These are phyloP conservation scores for Lichtheimia ornata DNA, from an alignment of 371 early-diverging fungal species.

Conservation along the genomic window DNA sequence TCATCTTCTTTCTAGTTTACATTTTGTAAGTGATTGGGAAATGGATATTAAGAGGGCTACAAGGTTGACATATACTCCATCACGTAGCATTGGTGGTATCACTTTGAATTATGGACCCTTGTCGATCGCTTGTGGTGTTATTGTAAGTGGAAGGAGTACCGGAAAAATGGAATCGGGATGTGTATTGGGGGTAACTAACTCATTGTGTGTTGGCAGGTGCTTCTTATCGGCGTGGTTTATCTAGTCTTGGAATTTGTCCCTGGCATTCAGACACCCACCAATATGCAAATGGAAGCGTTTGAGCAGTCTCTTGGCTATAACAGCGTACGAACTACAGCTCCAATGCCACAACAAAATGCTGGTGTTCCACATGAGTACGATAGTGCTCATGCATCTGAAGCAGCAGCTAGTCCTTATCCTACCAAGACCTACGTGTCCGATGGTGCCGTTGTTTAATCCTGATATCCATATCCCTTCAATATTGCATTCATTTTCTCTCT, in stretches of 20 bases:
- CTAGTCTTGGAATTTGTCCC: slow-evolving; percentile 26
- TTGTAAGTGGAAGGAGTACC: slow-evolving; percentile 11
- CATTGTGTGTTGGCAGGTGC: background rate
- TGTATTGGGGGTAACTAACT: background rate
- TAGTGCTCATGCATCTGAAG: background rate
- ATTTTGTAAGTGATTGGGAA: slow-evolving; percentile 25
- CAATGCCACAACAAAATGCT: background rate
- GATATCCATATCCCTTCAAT: background rate
- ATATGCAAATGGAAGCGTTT: slow-evolving; percentile 23
- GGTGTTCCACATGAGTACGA: background rate
- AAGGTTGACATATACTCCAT: too few species aligned
- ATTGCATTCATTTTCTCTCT: background rate
- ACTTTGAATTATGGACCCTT: slow-evolving; percentile 18
- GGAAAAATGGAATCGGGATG: background rate
- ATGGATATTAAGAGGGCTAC: too few species aligned
- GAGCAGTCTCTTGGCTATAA: slow-evolving; percentile 15
- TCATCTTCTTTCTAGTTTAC: slow-evolving; percentile 17
- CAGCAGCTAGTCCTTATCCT: background rate
- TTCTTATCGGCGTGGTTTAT: slow-evolving; percentile 20
- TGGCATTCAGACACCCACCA: slow-evolving; percentile 21
- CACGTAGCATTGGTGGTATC: slow-evolving; percentile 23
- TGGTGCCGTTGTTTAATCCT: background rate
- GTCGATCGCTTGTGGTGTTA: slow-evolving; percentile 24
- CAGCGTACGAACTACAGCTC: background rate
- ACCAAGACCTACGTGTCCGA: background rate